Evolutionary conservation across 345 rosid genomes (phyloP), one percentile per base, ranked within the genome.

Genomic region (Populus euphratica): DNA sequence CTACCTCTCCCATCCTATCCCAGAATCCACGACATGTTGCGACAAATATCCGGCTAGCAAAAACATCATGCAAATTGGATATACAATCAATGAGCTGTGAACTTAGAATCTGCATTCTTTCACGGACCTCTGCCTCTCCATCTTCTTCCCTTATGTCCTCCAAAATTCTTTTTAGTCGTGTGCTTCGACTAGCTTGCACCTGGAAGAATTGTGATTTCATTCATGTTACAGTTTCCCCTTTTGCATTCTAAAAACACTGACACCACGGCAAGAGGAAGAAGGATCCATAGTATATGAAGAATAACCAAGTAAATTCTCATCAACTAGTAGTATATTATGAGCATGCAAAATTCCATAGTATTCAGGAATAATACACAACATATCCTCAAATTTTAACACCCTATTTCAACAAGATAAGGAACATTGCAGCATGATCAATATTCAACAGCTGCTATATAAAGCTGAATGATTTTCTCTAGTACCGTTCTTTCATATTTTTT

Each of bases 1-100:
- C 27, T 72, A 93, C 98, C 91, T 93, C 95, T 73, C 97, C 99
- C 95, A 92, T 91, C 82, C 91, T 88, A 78, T 96, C 99, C 98
- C 98, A 96, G 76, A 93, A 89, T 68, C 94, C 95, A 39, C 97
- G 94, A 81, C 94, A 89, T 29, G 86, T 85, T 76, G 98, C 92
- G 17, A 94, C 88, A 80, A 96, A 96, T 77, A 96, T 92, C 85
- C 85, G 80, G 74, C 90, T 89, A 41, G 94, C 82, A 77, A 92
- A 96, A 72, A 90, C 93, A 66, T 88, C 92, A 25, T 96, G 95
- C 78, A 96, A 81, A 81, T 92, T 96, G 63, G 93, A 84, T 78
- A 92, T 87, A 12, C 92, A 91, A 61, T 92, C 97, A 8, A 79
- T 85, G 44, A 92, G 88, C 70, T 93, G 99, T 36, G 82, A 82